A percentile compares a stretch with the other conserved stretches of the same genome.
Conservation (phyloP, 2,329 filamentous ascomycete genomes). For the Canariomyces notabilis region DNA sequence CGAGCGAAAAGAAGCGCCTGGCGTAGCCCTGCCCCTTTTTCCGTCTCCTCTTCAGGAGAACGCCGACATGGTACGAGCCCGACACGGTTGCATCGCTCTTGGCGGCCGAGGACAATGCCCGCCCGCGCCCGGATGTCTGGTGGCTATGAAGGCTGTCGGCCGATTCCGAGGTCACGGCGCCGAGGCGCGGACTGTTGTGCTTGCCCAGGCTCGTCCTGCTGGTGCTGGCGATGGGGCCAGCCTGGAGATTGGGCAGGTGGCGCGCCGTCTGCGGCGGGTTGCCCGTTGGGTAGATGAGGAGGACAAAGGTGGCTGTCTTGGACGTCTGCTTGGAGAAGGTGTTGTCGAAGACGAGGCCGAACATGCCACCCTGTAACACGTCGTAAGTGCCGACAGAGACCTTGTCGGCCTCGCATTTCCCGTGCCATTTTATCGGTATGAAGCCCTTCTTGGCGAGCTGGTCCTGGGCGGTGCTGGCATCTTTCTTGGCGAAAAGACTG, state of each 20-base stretch:
- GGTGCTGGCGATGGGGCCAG: constrained; percentile 31
- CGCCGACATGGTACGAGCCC: constrained; percentile 70
- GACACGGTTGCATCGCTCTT: constrained; percentile 44
- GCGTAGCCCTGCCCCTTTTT: constrained; percentile 95
- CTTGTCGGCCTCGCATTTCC: constrained; percentile 94
- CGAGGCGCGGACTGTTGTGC: constrained; percentile 40
- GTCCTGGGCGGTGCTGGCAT: constrained; percentile 56
- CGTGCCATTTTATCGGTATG: constrained; percentile 74
- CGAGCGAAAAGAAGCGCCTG: constrained; percentile 88
- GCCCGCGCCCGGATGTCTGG: constrained; percentile 31
- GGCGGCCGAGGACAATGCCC: constrained; percentile 48
- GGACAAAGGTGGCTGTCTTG: constrained; percentile 90
- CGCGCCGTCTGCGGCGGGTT: constrained; percentile 69
- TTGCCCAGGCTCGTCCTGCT: constrained; percentile 52
- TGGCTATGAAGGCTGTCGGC: constrained; percentile 58
- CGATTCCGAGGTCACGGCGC: constrained; percentile 47
- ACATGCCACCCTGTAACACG: constrained; percentile 83
- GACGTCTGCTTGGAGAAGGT: constrained; percentile 95
- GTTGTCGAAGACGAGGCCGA: constrained; percentile 95
- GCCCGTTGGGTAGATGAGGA: constrained; percentile 87
- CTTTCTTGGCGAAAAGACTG: constrained; percentile 49
- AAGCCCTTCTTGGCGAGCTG: constrained; percentile 63
- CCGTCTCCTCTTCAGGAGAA: constrained; percentile 80
- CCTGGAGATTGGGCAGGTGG: constrained; percentile 58
- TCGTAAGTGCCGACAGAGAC: constrained; percentile 87